These are phyloP conservation scores for Vaucheria bursata DNA, from an alignment of 352 stramenopile genomes.

Conservation along the genomic window DNA sequence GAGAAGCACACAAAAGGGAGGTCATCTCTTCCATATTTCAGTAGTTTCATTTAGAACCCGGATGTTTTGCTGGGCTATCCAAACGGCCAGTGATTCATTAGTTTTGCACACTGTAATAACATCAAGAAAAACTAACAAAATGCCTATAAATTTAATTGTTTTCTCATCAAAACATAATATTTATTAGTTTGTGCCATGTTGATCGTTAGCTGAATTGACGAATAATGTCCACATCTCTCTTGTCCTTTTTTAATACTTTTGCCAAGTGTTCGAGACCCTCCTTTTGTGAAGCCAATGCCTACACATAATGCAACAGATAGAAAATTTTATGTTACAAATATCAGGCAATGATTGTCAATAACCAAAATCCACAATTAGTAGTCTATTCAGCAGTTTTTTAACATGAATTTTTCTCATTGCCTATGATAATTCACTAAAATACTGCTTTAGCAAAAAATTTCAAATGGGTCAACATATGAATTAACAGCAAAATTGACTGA, in stretches of 20 bases:
- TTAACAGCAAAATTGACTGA: too few species aligned
- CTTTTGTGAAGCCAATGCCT: neutral
- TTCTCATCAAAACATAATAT: too few species aligned
- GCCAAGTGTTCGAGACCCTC: conserved; percentile 1
- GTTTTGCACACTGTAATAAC: too few species aligned
- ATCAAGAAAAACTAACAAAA: too few species aligned
- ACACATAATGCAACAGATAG: neutral
- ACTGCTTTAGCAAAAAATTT: too few species aligned
- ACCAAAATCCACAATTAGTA: neutral
- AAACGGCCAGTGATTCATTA: too few species aligned
- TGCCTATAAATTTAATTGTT: neutral
- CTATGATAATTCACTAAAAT: too few species aligned
- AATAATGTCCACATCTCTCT: conserved; percentile 1
- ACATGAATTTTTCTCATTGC: neutral
- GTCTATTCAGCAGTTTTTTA: neutral
- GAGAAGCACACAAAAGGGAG: too few species aligned
- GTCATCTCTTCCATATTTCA: too few species aligned
- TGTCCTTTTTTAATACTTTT: neutral
- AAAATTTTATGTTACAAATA: neutral
- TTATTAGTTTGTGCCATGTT: neutral
- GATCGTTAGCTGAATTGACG: neutral
- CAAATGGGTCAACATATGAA: too few species aligned
- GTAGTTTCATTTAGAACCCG: too few species aligned
- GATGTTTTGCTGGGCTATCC: too few species aligned
- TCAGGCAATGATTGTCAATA: neutral